Conservation (phyloP, 805 yeast species). For the Pichia heedii region DNA sequence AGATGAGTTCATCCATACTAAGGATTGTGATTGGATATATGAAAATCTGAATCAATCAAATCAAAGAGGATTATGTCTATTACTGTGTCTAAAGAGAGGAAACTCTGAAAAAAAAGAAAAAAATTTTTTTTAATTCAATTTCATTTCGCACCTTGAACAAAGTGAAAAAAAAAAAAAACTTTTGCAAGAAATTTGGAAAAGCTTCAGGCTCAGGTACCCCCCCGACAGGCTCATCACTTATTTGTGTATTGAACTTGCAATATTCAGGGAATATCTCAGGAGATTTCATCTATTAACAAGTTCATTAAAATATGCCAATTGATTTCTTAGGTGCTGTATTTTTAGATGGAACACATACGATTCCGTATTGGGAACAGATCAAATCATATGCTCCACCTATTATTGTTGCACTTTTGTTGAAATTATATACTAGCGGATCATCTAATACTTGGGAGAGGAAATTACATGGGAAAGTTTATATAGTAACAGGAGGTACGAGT, state of each 20-base stretch:
- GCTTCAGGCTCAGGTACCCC: too few relatives aligned
- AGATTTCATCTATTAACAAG: too few relatives aligned
- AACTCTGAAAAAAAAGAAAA: too few relatives aligned
- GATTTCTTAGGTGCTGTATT: slow-evolving; percentile 65
- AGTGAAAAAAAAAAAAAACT: too few relatives aligned
- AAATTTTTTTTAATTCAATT: background rate
- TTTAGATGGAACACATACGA: slow-evolving; percentile 60
- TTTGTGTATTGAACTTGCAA: too few relatives aligned
- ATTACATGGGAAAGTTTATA: slow-evolving; percentile 78
- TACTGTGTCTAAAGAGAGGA: too few relatives aligned
- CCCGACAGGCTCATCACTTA: background rate
- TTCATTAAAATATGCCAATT: slow-evolving; percentile 82
- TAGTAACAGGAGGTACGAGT: slow-evolving; percentile 88
- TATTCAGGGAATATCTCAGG: too few relatives aligned
- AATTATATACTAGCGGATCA: slow-evolving; percentile 72
- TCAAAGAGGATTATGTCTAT: background rate
- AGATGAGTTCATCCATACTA: slow-evolving; percentile 45
- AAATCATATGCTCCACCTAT: slow-evolving; percentile 50
- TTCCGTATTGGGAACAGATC: slow-evolving; percentile 67
- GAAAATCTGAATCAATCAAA: background rate
- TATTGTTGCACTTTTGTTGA: slow-evolving; percentile 38
- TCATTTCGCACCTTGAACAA: too few relatives aligned
- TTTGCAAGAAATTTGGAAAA: too few relatives aligned
- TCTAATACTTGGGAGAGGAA: slow-evolving; percentile 88
- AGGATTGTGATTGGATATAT: background rate